phyloP scores from a whole-genome alignment of 495 filamentous ascomycete species.

The Jackrogersella multiformis region DNA sequence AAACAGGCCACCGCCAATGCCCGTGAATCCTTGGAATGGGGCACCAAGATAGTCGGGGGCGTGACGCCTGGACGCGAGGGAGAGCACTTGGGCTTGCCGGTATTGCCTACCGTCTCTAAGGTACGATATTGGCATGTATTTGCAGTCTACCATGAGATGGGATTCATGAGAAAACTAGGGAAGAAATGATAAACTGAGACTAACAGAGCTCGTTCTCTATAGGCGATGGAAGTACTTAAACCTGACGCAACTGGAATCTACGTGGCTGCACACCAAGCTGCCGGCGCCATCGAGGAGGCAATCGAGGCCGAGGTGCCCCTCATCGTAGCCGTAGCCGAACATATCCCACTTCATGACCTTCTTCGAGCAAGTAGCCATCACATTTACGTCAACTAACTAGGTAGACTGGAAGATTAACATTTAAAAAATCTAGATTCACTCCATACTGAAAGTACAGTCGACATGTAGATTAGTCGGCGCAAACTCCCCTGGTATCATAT shows the following conservation, averaged over 20 bases:
- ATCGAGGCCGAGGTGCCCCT: conserved; percentile 89
- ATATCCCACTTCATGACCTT: conserved; percentile 89
- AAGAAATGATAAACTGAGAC: neutral
- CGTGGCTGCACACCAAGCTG: conserved; percentile 80
- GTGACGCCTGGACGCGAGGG: conserved; percentile 80
- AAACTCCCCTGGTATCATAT: conserved; percentile 90
- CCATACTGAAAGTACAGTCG: conserved; percentile 81
- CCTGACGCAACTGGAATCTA: conserved; percentile 89
- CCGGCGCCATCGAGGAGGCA: conserved; percentile 84
- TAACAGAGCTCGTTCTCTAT: neutral
- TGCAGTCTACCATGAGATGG: neutral
- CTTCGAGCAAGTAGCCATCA: conserved; percentile 65
- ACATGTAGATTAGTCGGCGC: conserved; percentile 84
- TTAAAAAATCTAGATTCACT: conserved; percentile 73
- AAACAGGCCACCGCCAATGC: conserved; percentile 80
- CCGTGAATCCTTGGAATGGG: conserved; percentile 82
- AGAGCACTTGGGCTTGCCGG: conserved; percentile 81
- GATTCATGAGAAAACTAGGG: neutral
- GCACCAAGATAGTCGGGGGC: conserved; percentile 88
- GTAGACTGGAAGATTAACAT: too few species aligned
- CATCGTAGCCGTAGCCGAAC: conserved; percentile 89
- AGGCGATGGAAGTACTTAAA: conserved; percentile 79
- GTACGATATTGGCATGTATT: conserved; percentile 57
- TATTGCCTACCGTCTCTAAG: conserved; percentile 76
- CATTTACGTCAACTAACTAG: too few species aligned